Base-by-base conservation (phyloP, 2,329 filamentous ascomycete genomes). In the Penicillium sp. region DNA sequence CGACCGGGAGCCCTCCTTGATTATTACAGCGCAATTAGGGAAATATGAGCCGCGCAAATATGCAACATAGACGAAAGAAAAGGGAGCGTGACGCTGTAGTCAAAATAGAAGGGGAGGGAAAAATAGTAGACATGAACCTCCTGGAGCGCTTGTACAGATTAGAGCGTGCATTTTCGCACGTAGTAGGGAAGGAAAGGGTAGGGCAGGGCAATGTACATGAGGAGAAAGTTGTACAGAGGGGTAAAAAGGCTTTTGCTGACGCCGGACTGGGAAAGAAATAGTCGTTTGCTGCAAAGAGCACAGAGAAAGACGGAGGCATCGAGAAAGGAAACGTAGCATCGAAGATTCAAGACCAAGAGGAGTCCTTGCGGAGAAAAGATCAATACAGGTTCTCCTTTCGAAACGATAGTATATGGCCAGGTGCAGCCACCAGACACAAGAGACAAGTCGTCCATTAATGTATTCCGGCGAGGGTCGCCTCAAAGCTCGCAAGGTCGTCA, bases 401-500 rank as follows among this genome's bases (percentile, higher is more conserved):
- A 18, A 18, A 12, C 33, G 33, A 37, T 37, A 37, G 9, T 37
- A 37, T 37, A 37, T 20, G 10, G 33, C 18, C 32, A 4, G 8
- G 7, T 37, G 18, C 9, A 29, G 28, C 10, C 28, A 29, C 28
- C 10, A 13, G 28, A 13, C 27, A 29, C 28, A 13, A 10, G 1
- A 29, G 28, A 9, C 28, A 13, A 12, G 28, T 29, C 28, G 8
- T 18, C 32, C 32, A 35, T 53, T 42, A 58, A 20, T 56, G 55
- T 55, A 57, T 58, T 42, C 64, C 59, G 32, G 58, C 56, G 44
- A 61, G 58, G 24, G 55, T 60, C 53, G 62, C 53, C 42, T 62
- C 60, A 46, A 66, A 62, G 42, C 54, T 56, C 48, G 67, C 59
- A 57, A 68, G 39, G 55, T 67, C 54, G 54, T 68, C 58, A 56